Base-by-base conservation (phyloP, 2,329 filamentous ascomycete species). In the Nannizzia gypsea region DNA sequence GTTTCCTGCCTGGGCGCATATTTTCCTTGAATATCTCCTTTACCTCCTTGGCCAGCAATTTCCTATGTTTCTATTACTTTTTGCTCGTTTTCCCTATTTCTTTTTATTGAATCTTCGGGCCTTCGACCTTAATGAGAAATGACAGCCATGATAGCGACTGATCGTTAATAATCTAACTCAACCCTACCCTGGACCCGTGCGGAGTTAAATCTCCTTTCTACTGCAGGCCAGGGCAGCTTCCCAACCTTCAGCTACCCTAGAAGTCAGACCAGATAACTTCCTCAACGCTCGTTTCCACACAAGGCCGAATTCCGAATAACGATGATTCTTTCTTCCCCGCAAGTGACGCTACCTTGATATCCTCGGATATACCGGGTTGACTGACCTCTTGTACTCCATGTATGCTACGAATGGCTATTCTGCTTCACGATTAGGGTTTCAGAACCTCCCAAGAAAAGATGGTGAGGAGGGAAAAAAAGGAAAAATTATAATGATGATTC, bases 111-210 rank as follows among this genome's bases (percentile, higher is more conserved):
- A 17, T 31, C 48, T 54, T 54, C 48, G 48, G 48, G 48, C 24
- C 15, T 54, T 54, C 48, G 24, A 54, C 28, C 6, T 54, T 54
- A 54, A 54, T 54, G 48, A 54, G 48, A 54, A n/a, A 54, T 34
- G 48, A 54, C 48, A 54, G 22, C 48, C 24, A 54, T 54, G 28
- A 54, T 54, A 54, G 48, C 48, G 48, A 54, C 28, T 34, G 48
- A 31, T 54, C 48, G 48, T 34, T 54, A 34, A 54, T 54, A 34
- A 54, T 54, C 48, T 34, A 54, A 54, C 48, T 54, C 48, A 34
- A 54, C 24, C 24, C 24, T 31, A 34, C 20, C 11, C 48, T 34
- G 28, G 48, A 54, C 20, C 11, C n/a, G 15, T 26, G 48, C n/a
- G 28, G 44, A 48, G 44, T 9, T 34, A 34, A 9, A 17, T 15